Evolutionary conservation across 345 rosid species (phyloP).

Genomic region (Eucalyptus shirleyi): DNA sequence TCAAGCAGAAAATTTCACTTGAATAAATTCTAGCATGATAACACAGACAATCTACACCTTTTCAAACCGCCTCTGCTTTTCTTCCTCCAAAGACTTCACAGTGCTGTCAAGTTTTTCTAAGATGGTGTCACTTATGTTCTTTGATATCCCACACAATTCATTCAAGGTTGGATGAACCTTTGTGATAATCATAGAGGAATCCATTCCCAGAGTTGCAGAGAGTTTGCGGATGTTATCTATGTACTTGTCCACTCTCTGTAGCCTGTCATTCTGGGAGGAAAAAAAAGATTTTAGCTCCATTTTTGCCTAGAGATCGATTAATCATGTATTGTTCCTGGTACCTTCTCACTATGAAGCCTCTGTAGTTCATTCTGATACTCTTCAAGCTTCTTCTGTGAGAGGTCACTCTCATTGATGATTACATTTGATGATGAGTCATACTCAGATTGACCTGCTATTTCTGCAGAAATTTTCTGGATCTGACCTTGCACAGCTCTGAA

Average conservation of each 20-base stretch:
- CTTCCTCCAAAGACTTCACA: constrained; percentile 72
- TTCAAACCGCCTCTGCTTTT: constrained; percentile 67
- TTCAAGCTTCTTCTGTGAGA: constrained; percentile 82
- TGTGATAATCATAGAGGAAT: constrained; percentile 91
- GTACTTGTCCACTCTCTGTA: constrained; percentile 70
- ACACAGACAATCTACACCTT: constrained; percentile 39
- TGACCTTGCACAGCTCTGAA: constrained; percentile 65
- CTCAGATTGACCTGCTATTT: constrained; percentile 72
- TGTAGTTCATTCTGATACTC: constrained; percentile 83
- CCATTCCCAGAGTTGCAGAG: constrained; percentile 77
- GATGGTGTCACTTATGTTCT: constrained; percentile 79
- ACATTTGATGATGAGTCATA: constrained; percentile 47
- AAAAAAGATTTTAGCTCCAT: neutral
- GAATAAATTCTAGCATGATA: neutral
- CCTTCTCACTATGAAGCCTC: constrained; percentile 84
- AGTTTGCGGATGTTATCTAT: constrained; percentile 47
- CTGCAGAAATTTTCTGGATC: constrained; percentile 80
- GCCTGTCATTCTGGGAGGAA: constrained; percentile 59
- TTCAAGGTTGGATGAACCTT: constrained; percentile 93
- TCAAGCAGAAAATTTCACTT: neutral
- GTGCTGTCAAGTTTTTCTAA: constrained; percentile 69
- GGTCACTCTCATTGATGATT: constrained; percentile 67
- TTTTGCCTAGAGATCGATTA: neutral
- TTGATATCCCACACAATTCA: constrained; percentile 84
- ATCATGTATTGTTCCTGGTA: neutral